These are phyloP conservation scores for Perkinsus chesapeaki DNA, from an alignment of 169 alveolate genomes.

Conservation along the genomic window DNA sequence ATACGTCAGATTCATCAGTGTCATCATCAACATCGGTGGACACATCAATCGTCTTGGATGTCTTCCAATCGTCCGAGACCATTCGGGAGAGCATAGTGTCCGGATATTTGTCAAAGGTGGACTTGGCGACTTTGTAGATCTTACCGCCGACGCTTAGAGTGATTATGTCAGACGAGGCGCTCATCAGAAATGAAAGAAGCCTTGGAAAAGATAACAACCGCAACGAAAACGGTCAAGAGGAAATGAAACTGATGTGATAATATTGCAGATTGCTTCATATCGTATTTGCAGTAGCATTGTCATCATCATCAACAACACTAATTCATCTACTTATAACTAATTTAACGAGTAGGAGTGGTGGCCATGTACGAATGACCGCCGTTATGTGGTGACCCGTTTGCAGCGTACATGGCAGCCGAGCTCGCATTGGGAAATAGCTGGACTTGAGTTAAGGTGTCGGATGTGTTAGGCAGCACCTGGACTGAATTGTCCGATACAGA, in stretches of 20 bases:
- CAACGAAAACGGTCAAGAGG: neutral
- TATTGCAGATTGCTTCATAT: neutral
- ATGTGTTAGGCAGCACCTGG: neutral
- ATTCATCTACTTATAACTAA: neutral
- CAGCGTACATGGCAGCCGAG: neutral
- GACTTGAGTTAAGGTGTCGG: neutral
- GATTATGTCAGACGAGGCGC: neutral
- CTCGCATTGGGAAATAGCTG: neutral
- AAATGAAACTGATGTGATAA: neutral
- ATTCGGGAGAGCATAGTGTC: neutral
- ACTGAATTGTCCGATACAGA: neutral
- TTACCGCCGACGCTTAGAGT: neutral
- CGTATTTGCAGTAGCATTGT: neutral
- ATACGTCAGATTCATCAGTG: no score
- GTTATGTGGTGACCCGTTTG: neutral
- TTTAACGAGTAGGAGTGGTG: neutral
- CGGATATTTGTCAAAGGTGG: neutral
- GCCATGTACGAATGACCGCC: neutral
- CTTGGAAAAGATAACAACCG: neutral
- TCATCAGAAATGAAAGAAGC: neutral
- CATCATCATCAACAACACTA: neutral
- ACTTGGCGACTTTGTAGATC: neutral
- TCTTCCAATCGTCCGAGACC: neutral
- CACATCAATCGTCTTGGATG: neutral
- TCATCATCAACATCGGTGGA: neutral